Base-by-base conservation (phyloP, 768 basidiomycete genomes). In the Mycena alexandri region DNA sequence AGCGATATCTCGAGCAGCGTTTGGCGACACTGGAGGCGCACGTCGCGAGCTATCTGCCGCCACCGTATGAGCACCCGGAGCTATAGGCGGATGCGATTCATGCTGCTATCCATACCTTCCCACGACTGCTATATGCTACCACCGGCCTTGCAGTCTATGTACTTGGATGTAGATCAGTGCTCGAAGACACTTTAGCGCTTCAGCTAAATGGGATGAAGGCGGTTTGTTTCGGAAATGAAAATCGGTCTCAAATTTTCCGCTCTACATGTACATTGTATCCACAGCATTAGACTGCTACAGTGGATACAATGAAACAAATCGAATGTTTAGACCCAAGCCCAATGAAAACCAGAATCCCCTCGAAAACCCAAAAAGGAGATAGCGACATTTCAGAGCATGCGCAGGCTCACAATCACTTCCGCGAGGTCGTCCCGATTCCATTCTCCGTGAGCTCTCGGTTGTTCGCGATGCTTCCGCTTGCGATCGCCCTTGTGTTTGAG, bases 1-100 rank as follows among this genome's bases (percentile, higher is more conserved):
- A 71, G n/a, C 70, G 62, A 8, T 71, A 68, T 21, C 70, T 71
- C 55, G 70, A 71, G 59, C 47, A 68, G 50, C 70, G 70, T 52
- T 54, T 71, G 17, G 66, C 66, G 14, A 65, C 60, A 59, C 66
- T 71, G 34, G 70, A 71, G 38, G 70, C 65, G 52, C 65, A 67
- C 16, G 63, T 71, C 29, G 65, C 70, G 11, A 12, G 25, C n/a
- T 58, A 67, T 17, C 48, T 67, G 21, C 70, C 70, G 10, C 70
- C 70, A 21, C 70, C 70, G 54, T 71, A 71, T 36, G 69, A 67
- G 53, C 57, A 63, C 11, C 47, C 61, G 34, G 64, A 59, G 44
- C 46, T 38, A 14, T 51, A 44, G 48, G 17, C 57, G 25, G 13
- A 12, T 5, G 22, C 11, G 21, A 52, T 29, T 33, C 53, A 6